phyloP scores from a whole-genome alignment of 1,284 basidiomycete species.

The Somion occarium region DNA sequence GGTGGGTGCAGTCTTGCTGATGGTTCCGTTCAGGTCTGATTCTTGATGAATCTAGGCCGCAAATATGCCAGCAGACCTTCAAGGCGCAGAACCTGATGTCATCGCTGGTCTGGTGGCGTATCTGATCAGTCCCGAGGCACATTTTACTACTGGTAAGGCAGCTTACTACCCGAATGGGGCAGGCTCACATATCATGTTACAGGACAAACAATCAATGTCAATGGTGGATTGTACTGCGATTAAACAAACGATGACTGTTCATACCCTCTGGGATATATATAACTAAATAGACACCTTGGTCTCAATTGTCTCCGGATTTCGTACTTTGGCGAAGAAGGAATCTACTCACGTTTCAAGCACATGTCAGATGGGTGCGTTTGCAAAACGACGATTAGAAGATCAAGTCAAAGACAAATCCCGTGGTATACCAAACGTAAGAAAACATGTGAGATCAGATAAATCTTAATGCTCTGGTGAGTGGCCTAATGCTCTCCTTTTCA shows the following conservation, averaged over 20 bases:
- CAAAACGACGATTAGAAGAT: constrained; percentile 8
- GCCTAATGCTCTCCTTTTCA: too few species aligned
- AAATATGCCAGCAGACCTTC: neutral
- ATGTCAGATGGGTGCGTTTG: constrained; percentile 1
- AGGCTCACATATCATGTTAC: neutral
- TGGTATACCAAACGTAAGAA: too few species aligned
- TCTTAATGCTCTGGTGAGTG: too few species aligned
- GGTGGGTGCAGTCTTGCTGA: neutral
- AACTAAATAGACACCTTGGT: neutral
- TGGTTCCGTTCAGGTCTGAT: neutral
- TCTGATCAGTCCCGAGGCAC: constrained; percentile 9
- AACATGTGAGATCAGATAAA: too few species aligned
- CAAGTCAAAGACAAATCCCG: neutral
- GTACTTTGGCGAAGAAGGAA: neutral
- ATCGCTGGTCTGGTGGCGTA: constrained; percentile 12
- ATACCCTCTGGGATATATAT: neutral
- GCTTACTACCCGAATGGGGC: neutral
- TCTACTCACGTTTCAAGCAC: constrained; percentile 9
- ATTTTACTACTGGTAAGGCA: constrained; percentile 12
- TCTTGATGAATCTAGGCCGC: neutral
- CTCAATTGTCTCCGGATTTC: neutral
- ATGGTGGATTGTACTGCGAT: neutral
- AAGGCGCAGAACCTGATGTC: constrained; percentile 7
- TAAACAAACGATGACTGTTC: too few species aligned
- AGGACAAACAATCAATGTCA: constrained; percentile 6